Evolutionary conservation across 208 protist species (phyloP).

Genomic region (Trypanosoma boissoni): DNA sequence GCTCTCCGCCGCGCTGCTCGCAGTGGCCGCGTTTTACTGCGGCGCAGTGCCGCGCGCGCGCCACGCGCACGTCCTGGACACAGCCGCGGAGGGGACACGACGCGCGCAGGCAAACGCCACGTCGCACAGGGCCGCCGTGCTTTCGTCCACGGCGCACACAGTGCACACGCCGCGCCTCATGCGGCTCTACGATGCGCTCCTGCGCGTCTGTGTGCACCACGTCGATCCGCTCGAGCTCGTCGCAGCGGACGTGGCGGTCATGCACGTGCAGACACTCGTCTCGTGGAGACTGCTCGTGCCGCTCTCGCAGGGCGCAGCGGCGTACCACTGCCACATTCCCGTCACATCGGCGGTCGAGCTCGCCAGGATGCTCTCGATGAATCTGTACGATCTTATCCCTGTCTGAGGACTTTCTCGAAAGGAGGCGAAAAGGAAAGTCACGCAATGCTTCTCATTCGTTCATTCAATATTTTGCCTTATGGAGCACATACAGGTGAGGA

Average conservation of each 20-base stretch:
- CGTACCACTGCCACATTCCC: conserved; percentile 79
- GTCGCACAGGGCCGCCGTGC: conserved; percentile 71
- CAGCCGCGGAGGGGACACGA: neutral
- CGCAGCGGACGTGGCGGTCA: conserved; percentile 44
- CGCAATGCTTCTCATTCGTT: no score
- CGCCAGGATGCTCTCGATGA: conserved; percentile 50
- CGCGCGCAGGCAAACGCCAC: conserved; percentile 40
- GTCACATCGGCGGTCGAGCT: conserved; percentile 69
- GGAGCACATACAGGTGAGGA: no score
- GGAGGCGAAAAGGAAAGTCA: neutral
- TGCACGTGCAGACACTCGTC: conserved; percentile 62
- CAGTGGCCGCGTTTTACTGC: conserved; percentile 76
- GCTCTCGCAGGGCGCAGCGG: conserved; percentile 26
- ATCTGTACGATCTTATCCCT: conserved; percentile 79
- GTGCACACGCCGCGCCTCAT: conserved; percentile 46
- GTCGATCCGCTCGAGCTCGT: conserved; percentile 76
- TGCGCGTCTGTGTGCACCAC: conserved; percentile 56
- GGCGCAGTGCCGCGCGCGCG: conserved; percentile 66
- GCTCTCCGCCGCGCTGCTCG: conserved; percentile 71
- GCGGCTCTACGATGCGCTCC: conserved; percentile 61
- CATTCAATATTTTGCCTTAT: no score
- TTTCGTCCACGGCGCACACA: conserved; percentile 55
- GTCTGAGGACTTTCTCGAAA: conserved; percentile 6
- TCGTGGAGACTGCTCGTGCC: conserved; percentile 75
- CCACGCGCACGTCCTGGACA: conserved; percentile 53